Evolutionary conservation across 495 filamentous ascomycete genomes (phyloP).

Genomic region (Penicillium pancosmium): DNA sequence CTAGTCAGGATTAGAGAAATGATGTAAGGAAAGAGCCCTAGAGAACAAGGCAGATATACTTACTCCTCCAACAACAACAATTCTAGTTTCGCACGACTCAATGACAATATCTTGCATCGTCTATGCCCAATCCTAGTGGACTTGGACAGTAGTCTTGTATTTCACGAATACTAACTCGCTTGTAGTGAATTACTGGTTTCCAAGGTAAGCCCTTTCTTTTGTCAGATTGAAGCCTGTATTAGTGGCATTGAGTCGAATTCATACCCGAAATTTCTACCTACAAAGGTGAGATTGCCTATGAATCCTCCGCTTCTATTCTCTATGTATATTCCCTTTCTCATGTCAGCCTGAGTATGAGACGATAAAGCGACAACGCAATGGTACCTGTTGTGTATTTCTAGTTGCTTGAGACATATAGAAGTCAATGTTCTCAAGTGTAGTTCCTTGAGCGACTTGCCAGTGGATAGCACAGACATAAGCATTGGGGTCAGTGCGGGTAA

Average conservation of each 20-base stretch:
- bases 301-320: slow-evolving; percentile 47
- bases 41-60: neutral
- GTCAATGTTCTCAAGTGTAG: slow-evolving; percentile 49
- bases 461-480: slow-evolving; percentile 26
- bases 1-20: slow-evolving; percentile 1
- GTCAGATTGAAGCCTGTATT: neutral
- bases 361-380: too few relatives aligned
- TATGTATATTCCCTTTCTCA: slow-evolving; percentile 48
- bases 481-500: neutral
- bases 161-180: slow-evolving; percentile 51
- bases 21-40: too few relatives aligned
- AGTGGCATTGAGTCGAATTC: neutral
- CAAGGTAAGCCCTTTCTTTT: slow-evolving; percentile 41
- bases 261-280: slow-evolving; percentile 26
- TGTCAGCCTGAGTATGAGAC: slow-evolving; percentile 10
- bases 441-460: slow-evolving; percentile 47
- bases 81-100: slow-evolving; percentile 2
- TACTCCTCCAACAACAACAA: neutral
- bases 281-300: slow-evolving; percentile 48
- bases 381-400: too few relatives aligned
- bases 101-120: slow-evolving; percentile 10
- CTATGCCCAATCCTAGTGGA: slow-evolving; percentile 63
- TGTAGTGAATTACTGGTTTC: slow-evolving; percentile 59
- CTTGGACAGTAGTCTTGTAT: slow-evolving; percentile 50
- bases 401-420: slow-evolving; percentile 44